A percentile compares a stretch with the other conserved stretches of the same genome.
Conservation (phyloP, 108 stramenopile genomes). For the Pseudonitzschia multistriata region DNA sequence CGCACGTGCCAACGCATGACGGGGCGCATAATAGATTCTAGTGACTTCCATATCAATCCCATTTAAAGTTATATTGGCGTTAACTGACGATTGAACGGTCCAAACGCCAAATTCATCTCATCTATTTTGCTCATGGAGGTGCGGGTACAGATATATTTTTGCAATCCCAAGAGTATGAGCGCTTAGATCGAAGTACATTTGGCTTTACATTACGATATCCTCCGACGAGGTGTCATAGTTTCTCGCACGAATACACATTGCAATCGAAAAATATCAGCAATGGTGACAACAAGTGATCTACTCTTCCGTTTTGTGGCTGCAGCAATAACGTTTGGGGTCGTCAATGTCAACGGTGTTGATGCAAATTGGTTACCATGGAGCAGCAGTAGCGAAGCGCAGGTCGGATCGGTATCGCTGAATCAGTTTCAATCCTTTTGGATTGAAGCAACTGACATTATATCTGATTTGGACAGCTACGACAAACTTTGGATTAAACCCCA, state of each 20-base stretch:
- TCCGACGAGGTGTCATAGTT: too few relatives aligned
- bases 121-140: too few relatives aligned
- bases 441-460: conserved; percentile 31
- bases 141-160: too few relatives aligned
- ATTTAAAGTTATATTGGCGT: too few relatives aligned
- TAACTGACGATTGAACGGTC: too few relatives aligned
- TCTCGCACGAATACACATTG: neutral
- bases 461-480: conserved; percentile 26
- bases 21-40: too few relatives aligned
- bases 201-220: too few relatives aligned
- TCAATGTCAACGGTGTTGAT: neutral
- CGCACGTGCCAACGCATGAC: too few relatives aligned
- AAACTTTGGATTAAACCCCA: conserved; percentile 33
- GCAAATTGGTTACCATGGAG: neutral
- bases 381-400: neutral
- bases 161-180: too few relatives aligned
- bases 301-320: neutral
- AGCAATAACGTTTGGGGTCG: neutral
- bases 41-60: too few relatives aligned
- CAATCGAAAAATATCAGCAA: neutral
- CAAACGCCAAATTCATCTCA: too few relatives aligned
- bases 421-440: conserved; percentile 25
- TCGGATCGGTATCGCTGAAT: conserved; percentile 9
- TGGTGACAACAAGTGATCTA: neutral
- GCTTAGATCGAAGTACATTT: too few relatives aligned